Evolutionary conservation across 169 alveolate genomes (phyloP).

Genomic region (Babesia divergens): DNA sequence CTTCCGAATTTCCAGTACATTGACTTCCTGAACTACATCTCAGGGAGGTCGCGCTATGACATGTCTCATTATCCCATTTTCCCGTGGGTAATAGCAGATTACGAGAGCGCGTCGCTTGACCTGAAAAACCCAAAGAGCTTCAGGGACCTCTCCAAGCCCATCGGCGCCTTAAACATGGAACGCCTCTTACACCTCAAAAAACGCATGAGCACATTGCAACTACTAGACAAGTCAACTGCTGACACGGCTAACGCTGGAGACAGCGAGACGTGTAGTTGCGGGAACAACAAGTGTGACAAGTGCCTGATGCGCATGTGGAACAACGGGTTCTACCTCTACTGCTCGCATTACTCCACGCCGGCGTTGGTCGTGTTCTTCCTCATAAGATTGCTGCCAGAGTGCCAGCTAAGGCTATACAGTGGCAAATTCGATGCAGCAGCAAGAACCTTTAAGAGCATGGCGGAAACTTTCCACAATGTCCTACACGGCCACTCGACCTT

Average conservation of each 20-base stretch:
- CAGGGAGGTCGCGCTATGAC: conserved; percentile 91
- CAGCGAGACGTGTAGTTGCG: conserved; percentile 21
- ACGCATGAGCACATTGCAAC: conserved; percentile 74
- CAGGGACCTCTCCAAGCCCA: conserved; percentile 89
- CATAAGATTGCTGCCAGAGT: conserved; percentile 90
- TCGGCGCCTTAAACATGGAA: conserved; percentile 86
- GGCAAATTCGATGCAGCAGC: conserved; percentile 86
- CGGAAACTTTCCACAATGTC: conserved; percentile 70
- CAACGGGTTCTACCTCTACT: conserved; percentile 87
- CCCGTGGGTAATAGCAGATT: conserved; percentile 94
- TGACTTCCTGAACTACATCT: conserved; percentile 88
- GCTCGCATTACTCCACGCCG: conserved; percentile 96
- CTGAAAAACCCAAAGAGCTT: conserved; percentile 69
- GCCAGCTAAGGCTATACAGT: conserved; percentile 91
- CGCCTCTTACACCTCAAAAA: conserved; percentile 78
- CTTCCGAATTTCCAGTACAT: conserved; percentile 92
- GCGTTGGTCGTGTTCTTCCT: conserved; percentile 94
- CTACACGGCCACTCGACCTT: conserved; percentile 77
- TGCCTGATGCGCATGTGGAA: conserved; percentile 49
- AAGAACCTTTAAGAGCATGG: conserved; percentile 72
- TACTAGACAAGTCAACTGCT: not conserved
- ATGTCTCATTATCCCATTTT: conserved; percentile 94
- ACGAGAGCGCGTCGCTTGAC: conserved; percentile 67
- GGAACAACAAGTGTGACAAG: conserved; percentile 34
- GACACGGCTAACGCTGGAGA: conserved; percentile 8